phyloP scores from a whole-genome alignment of 2,329 filamentous ascomycete species.

The Whalleya microplaca region DNA sequence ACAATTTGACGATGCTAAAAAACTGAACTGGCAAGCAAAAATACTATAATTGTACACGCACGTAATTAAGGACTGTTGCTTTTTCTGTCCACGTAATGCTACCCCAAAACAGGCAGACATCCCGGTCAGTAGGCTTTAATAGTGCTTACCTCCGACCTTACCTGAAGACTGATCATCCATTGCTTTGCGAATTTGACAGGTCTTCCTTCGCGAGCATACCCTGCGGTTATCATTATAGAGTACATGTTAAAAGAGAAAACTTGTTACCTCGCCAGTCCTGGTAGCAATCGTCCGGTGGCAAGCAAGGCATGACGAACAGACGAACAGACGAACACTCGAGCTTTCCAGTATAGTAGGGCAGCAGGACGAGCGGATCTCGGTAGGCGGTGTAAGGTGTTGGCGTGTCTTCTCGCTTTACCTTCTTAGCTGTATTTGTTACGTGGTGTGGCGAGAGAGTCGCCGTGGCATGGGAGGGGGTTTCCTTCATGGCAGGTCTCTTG shows the following conservation, averaged over 20 bases:
- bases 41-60: conserved; percentile 10
- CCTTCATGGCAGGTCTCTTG: conserved; percentile 14
- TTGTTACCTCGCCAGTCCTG: conserved; percentile 36
- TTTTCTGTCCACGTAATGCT: conserved; percentile 8
- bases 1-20: not conserved
- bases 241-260: conserved; percentile 29
- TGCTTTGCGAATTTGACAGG: conserved; percentile 19
- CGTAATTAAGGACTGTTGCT: conserved; percentile 8
- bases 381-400: not conserved
- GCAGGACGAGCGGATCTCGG: not conserved
- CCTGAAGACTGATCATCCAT: conserved; percentile 42
- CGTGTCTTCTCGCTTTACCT: conserved; percentile 17
- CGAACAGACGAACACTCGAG: conserved; percentile 5
- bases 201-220: conserved; percentile 19
- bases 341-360: not conserved
- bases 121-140: conserved; percentile 38
- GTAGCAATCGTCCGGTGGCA: conserved; percentile 13
- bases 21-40: not conserved
- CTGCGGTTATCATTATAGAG: conserved; percentile 27
- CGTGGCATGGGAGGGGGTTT: no score
- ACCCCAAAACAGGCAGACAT: conserved; percentile 4
- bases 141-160: conserved; percentile 61
- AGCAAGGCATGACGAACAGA: not conserved
- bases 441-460: not conserved
- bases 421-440: conserved; percentile 12